These are phyloP conservation scores for Trichoderma hamatum DNA, from an alignment of 2,329 filamentous ascomycete genomes.

Conservation along the genomic window DNA sequence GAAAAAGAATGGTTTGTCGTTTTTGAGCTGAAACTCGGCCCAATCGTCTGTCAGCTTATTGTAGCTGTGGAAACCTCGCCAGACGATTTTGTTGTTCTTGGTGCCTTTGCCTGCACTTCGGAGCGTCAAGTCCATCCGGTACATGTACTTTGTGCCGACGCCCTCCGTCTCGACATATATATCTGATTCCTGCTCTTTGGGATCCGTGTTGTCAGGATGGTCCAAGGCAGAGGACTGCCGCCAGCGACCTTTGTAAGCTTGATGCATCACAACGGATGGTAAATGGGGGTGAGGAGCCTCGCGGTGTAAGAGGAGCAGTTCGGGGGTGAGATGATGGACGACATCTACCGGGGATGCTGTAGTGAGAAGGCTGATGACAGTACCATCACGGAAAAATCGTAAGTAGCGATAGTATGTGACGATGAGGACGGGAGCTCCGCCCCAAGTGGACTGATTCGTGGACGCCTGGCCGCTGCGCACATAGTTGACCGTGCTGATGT, in stretches of 20 bases:
- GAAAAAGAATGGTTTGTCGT: conserved; percentile 68
- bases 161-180: conserved; percentile 87
- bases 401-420: conserved; percentile 98
- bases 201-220: conserved; percentile 31
- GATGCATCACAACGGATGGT: conserved; percentile 63
- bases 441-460: conserved; percentile 73
- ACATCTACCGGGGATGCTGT: conserved; percentile 84
- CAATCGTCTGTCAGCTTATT: conserved; percentile 89
- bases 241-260: conserved; percentile 64
- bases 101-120: conserved; percentile 64
- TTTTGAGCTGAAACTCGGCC: conserved; percentile 72
- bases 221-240: conserved; percentile 48
- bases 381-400: conserved; percentile 90
- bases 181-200: conserved; percentile 60
- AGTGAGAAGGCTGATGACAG: conserved; percentile 76
- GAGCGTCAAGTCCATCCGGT: conserved; percentile 77
- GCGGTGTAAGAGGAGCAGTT: conserved; percentile 60
- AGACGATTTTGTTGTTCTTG: conserved; percentile 83
- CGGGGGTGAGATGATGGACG: conserved; percentile 78
- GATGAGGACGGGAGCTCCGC: conserved; percentile 77
- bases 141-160: conserved; percentile 75
- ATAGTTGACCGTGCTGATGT: conserved; percentile 97
- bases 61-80: conserved; percentile 91
- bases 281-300: conserved; percentile 37
- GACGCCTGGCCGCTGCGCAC: conserved; percentile 77